phyloP scores from a whole-genome alignment of 1,139 yeast species.

The Zhuliangozyma parablackwelliae region DNA sequence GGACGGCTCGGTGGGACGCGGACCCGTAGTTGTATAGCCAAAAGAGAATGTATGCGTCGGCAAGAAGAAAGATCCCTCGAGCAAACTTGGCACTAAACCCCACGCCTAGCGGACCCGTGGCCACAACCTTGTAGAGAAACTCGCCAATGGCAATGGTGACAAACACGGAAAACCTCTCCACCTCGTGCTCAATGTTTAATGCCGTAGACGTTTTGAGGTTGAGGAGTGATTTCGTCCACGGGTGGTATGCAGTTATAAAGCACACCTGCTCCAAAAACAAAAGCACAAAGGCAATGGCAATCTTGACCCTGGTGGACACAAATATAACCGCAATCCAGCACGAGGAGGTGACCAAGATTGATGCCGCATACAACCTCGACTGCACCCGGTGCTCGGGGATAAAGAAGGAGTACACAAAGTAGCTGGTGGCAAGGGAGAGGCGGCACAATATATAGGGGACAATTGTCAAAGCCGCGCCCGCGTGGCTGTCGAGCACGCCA shows the following conservation, averaged over 20 bases:
- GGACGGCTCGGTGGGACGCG: conserved; percentile 45
- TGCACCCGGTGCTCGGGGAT: conserved; percentile 54
- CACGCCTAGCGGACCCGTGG: conserved; percentile 41
- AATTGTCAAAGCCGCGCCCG: conserved; percentile 40
- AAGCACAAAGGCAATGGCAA: conserved; percentile 42
- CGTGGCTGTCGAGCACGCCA: conserved; percentile 27
- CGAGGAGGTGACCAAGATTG: conserved; percentile 28
- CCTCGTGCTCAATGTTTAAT: conserved; percentile 63
- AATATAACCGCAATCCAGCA: conserved; percentile 48
- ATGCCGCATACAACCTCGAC: conserved; percentile 37
- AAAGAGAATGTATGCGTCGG: conserved; percentile 48
- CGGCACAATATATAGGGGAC: conserved; percentile 49
- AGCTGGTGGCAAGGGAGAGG: conserved; percentile 29
- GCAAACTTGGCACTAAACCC: conserved; percentile 45
- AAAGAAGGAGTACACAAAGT: conserved; percentile 44
- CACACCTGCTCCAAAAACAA: conserved; percentile 38
- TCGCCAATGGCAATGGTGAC: conserved; percentile 67
- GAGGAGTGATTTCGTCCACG: conserved; percentile 39
- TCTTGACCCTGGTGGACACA: conserved; percentile 41
- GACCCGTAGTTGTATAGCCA: conserved; percentile 58
- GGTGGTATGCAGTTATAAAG: conserved; percentile 39
- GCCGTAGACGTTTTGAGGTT: conserved; percentile 52
- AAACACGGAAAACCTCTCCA: conserved; percentile 55
- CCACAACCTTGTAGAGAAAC: conserved; percentile 55
- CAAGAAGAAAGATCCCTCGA: conserved; percentile 46